Percentiles rank a stretch among this genome's conserved stretches.
phyloP scores from a whole-genome alignment of 225 moss, liverwort and hornwort species.

The Neckera pumila region DNA sequence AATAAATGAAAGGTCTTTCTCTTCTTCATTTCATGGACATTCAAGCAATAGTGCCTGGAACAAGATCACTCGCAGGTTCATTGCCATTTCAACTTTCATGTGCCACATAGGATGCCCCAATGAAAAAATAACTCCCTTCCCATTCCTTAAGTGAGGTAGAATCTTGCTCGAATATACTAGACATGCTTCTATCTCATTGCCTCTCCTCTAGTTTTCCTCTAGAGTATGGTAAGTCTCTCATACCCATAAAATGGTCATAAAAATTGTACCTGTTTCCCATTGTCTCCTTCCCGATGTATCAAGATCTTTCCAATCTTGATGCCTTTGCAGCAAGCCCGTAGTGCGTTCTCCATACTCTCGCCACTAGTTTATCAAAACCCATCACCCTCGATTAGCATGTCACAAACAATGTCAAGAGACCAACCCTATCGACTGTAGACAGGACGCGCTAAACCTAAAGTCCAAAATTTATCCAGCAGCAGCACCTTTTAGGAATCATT shows the following conservation, averaged over 20 bases:
- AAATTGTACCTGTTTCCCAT: constrained; percentile 62
- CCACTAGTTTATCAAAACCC: constrained; percentile 32
- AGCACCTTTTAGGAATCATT: neutral
- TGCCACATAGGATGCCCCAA: neutral
- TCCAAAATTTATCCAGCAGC: neutral
- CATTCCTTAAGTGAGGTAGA: neutral
- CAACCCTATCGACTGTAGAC: neutral
- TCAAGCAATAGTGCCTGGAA: neutral
- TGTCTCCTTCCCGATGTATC: constrained; percentile 92
- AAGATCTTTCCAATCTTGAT: constrained; percentile 96
- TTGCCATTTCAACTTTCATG: neutral
- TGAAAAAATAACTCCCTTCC: neutral
- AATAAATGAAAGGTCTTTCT: neutral
- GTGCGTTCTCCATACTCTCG: constrained; percentile 95
- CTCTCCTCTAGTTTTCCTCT: neutral
- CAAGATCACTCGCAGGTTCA: neutral
- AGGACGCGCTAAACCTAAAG: neutral
- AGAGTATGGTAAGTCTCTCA: neutral
- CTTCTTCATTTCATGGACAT: neutral
- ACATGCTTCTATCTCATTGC: neutral
- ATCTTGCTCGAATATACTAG: neutral
- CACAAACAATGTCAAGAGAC: neutral
- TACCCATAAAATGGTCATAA: neutral
- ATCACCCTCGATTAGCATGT: neutral
- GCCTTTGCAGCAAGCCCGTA: constrained; percentile 96